Conservation (phyloP, 306 rosid genomes). For the Senna tora region DNA sequence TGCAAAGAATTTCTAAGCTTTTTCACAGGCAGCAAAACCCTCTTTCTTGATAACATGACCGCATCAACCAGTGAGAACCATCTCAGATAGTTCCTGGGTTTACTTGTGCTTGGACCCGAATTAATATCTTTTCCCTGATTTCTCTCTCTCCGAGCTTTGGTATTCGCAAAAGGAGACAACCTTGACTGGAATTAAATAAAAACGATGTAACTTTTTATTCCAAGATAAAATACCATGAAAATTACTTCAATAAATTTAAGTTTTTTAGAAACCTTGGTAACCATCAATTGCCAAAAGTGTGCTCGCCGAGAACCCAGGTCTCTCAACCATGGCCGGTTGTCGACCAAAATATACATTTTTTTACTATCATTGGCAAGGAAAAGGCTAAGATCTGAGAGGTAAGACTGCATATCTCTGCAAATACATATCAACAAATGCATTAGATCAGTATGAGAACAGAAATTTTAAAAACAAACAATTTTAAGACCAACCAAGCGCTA, state of each 20-base stretch:
- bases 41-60: constrained; percentile 60
- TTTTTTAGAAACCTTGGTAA: constrained; percentile 72
- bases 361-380: constrained; percentile 80
- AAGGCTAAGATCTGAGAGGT: constrained; percentile 85
- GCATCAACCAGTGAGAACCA: constrained; percentile 80
- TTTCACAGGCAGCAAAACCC: constrained; percentile 81
- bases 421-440: constrained; percentile 27
- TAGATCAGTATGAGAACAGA: constrained; percentile 18
- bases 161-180: constrained; percentile 88
- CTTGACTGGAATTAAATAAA: constrained; percentile 71
- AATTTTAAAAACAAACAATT: neutral
- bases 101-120: constrained; percentile 43
- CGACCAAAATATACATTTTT: constrained; percentile 80
- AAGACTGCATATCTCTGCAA: constrained; percentile 95
- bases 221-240: constrained; percentile 18
- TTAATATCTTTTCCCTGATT: constrained; percentile 54
- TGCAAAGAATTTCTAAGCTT: constrained; percentile 67
- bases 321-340: constrained; percentile 92
- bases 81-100: constrained; percentile 50
- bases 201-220: constrained; percentile 12
- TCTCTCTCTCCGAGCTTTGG: constrained; percentile 61
- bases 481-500: neutral
- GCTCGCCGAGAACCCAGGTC: constrained; percentile 72
- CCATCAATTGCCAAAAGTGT: constrained; percentile 96
- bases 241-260: constrained; percentile 23